A percentile compares a stretch with the other conserved stretches of the same genome.
These are phyloP conservation scores for Wickerhamomyces xylosicus DNA, from an alignment of 805 yeast genomes.

Conservation along the genomic window DNA sequence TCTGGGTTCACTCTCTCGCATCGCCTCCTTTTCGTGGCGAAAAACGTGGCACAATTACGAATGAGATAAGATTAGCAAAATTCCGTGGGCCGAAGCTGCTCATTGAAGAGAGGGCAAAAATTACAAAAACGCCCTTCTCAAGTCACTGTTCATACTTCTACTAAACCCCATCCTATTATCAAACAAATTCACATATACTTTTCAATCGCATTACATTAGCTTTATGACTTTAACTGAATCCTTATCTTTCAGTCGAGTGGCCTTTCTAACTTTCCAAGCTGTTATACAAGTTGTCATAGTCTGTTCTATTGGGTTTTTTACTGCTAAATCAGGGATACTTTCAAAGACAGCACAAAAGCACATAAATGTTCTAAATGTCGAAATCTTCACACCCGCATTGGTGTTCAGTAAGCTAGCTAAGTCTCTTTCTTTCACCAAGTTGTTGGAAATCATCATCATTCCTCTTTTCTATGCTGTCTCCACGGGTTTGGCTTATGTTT, in stretches of 20 bases:
- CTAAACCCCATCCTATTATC: no score
- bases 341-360: conserved; percentile 67
- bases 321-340: conserved; percentile 65
- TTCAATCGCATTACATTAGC: neutral
- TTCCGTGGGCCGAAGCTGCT: no score
- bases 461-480: conserved; percentile 78
- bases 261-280: conserved; percentile 78
- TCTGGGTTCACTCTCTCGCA: no score
- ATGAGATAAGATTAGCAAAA: no score
- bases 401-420: conserved; percentile 75
- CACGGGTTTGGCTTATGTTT: conserved; percentile 62
- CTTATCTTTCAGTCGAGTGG: conserved; percentile 18
- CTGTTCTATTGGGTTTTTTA: conserved; percentile 77
- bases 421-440: conserved; percentile 59
- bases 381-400: conserved; percentile 89
- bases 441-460: conserved; percentile 71
- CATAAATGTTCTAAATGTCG: conserved; percentile 73
- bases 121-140: neutral
- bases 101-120: neutral
- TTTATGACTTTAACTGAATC: neutral
- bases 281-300: conserved; percentile 84
- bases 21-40: no score
- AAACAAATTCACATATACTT: no score
- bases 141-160: neutral
- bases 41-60: no score